Conservation (phyloP, 2,329 filamentous ascomycete genomes). For the Colletotrichum sp. region DNA sequence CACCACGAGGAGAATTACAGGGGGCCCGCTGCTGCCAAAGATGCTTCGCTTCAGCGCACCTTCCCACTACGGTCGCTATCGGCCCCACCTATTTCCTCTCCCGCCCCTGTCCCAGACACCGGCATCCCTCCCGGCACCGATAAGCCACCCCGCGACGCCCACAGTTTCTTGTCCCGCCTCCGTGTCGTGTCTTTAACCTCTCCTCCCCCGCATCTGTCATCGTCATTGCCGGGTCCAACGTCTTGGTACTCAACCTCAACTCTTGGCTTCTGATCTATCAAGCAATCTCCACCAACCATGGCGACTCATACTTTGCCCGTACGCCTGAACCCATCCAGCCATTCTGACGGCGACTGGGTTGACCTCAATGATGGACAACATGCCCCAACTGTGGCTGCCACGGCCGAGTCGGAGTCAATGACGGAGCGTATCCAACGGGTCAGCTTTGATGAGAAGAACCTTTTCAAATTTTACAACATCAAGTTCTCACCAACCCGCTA, state of each 20-base stretch:
- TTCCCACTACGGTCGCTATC: neutral
- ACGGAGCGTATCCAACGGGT: constrained; percentile 48
- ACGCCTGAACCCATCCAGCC: neutral
- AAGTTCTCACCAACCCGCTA: constrained; percentile 45
- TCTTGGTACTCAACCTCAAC: neutral
- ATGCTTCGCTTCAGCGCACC: neutral
- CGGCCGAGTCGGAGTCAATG: constrained; percentile 32
- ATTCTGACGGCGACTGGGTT: neutral
- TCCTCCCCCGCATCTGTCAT: neutral
- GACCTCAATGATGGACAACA: neutral
- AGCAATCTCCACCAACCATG: neutral
- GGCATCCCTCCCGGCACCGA: constrained; percentile 1
- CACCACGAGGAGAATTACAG: neutral
- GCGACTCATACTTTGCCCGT: neutral
- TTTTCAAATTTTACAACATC: constrained; percentile 55
- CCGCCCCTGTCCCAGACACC: neutral
- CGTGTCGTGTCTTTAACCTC: constrained; percentile 1
- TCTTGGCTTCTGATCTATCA: neutral
- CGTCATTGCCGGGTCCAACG: neutral
- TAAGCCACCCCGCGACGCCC: constrained; percentile 6
- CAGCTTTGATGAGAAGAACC: constrained; percentile 47
- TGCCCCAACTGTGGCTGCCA: neutral
- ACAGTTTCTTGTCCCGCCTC: neutral
- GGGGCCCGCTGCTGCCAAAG: neutral
- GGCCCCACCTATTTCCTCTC: neutral